A percentile compares a stretch with the other conserved stretches of the same genome.
Evolutionary conservation across 306 rosid species (phyloP).

Genomic region (Medicago truncatula): DNA sequence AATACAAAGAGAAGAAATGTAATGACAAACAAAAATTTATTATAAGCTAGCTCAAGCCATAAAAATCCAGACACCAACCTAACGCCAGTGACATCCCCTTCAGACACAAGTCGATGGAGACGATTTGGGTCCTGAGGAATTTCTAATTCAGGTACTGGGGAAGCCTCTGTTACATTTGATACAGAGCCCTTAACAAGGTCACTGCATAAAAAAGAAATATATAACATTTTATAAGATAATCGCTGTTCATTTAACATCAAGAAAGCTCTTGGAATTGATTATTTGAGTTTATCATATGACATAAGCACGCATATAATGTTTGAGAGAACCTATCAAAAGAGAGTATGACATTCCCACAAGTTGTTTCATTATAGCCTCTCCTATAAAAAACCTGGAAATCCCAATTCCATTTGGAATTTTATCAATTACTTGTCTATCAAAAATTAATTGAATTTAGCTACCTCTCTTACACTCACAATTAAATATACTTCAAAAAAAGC

Average conservation of each 20-base stretch:
- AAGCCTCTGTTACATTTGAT: conserved; percentile 65
- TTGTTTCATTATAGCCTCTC: too few relatives aligned
- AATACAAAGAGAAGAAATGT: conserved; percentile 40
- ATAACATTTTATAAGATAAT: conserved; percentile 30
- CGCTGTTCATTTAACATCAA: conserved; percentile 12
- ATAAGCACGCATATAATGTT: background rate
- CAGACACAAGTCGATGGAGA: conserved; percentile 86
- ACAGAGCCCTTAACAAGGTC: conserved; percentile 64
- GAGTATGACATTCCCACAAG: background rate
- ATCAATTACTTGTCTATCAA: too few relatives aligned
- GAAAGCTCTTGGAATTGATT: background rate
- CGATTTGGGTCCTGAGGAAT: conserved; percentile 64
- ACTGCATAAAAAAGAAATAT: conserved; percentile 61
- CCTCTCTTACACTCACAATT: too few relatives aligned
- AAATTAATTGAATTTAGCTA: too few relatives aligned
- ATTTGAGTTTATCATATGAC: conserved; percentile 1
- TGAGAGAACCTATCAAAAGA: conserved; percentile 3
- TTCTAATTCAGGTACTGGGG: conserved; percentile 63
- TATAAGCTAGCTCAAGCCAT: conserved; percentile 37
- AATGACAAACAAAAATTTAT: conserved; percentile 19
- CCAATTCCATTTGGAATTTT: too few relatives aligned
- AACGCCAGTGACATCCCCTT: conserved; percentile 82
- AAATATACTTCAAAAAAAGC: too few relatives aligned
- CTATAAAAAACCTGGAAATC: too few relatives aligned
- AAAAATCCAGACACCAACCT: conserved; percentile 57